A percentile compares a stretch with the other conserved stretches of the same genome.
Evolutionary conservation across 768 basidiomycete genomes (phyloP).

Genomic region (Collybia mongolica): DNA sequence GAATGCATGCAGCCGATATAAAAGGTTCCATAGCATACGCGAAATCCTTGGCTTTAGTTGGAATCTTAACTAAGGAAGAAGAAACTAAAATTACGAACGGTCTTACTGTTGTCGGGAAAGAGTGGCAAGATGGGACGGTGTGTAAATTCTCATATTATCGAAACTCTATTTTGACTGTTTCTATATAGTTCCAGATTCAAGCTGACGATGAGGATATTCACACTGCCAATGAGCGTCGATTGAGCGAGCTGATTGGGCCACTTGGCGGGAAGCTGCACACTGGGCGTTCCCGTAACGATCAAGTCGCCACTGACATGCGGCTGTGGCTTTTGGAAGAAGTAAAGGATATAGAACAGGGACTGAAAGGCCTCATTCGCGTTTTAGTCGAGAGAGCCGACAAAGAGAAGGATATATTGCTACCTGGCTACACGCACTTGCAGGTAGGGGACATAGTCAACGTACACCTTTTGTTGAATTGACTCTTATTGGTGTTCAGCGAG

Average conservation of each 20-base stretch:
- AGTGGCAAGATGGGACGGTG: constrained; percentile 83
- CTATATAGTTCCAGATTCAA: constrained; percentile 64
- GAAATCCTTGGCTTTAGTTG: constrained; percentile 76
- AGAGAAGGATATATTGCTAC: constrained; percentile 87
- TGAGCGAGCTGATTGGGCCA: constrained; percentile 90
- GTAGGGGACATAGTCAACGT: constrained; percentile 36
- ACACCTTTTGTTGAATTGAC: background rate
- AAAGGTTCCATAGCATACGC: constrained; percentile 95
- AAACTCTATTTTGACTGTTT: background rate
- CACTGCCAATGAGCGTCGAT: constrained; percentile 94
- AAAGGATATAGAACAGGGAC: constrained; percentile 56
- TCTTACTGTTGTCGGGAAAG: constrained; percentile 69
- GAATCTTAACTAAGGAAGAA: constrained; percentile 81
- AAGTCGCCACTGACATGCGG: constrained; percentile 98
- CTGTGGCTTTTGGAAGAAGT: constrained; percentile 90
- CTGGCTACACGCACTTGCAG: constrained; percentile 98
- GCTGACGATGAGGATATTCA: constrained; percentile 99
- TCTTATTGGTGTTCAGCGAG: constrained; percentile 56
- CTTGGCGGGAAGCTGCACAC: constrained; percentile 97
- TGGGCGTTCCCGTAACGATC: constrained; percentile 95
- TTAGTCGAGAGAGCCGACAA: constrained; percentile 92
- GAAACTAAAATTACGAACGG: constrained; percentile 71
- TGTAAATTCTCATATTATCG: constrained; percentile 19
- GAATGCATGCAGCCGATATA: constrained; percentile 92
- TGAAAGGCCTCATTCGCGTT: constrained; percentile 81